These are phyloP conservation scores for Pyrenophora teres DNA, from an alignment of 2,329 filamentous ascomycete species.

Conservation along the genomic window DNA sequence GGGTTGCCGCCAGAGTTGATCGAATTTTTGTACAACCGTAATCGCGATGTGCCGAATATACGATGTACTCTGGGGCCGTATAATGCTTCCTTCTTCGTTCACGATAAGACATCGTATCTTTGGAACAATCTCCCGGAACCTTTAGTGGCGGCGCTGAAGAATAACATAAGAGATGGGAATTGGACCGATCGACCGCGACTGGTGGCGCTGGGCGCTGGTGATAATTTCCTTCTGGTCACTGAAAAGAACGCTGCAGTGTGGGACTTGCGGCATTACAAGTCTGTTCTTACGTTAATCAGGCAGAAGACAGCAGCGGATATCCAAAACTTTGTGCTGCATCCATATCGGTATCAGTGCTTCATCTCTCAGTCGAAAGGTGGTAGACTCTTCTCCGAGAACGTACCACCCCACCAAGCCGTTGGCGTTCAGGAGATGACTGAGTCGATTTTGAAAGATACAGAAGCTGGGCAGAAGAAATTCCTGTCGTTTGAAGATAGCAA, in stretches of 20 bases:
- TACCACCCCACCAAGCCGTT: slow-evolving; percentile 30
- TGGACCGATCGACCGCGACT: slow-evolving; percentile 41
- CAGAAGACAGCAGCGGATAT: slow-evolving; percentile 27
- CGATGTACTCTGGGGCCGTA: slow-evolving; percentile 40
- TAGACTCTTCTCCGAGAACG: slow-evolving; percentile 29
- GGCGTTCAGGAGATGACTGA: slow-evolving; percentile 27
- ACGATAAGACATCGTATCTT: slow-evolving; percentile 33
- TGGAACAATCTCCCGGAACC: slow-evolving; percentile 41
- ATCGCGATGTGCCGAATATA: slow-evolving; percentile 34
- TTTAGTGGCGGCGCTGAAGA: slow-evolving; percentile 32
- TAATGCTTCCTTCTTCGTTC: slow-evolving; percentile 40
- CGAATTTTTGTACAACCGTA: slow-evolving; percentile 31
- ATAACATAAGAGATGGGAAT: slow-evolving; percentile 33
- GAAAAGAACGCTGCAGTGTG: slow-evolving; percentile 37
- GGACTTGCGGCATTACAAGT: slow-evolving; percentile 32
- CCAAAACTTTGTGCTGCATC: slow-evolving; percentile 30
- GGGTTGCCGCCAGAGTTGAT: slow-evolving; percentile 33
- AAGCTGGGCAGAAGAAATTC: slow-evolving; percentile 6
- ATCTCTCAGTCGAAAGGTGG: slow-evolving; percentile 32
- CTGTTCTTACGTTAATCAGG: slow-evolving; percentile 26
- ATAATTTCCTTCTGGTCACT: slow-evolving; percentile 39
- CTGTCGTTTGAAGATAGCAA: slow-evolving; percentile 10
- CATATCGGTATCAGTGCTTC: slow-evolving; percentile 41
- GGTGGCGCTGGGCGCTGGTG: slow-evolving; percentile 37
- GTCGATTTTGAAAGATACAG: slow-evolving; percentile 27